These are phyloP conservation scores for Incumbomyces lentus DNA, from an alignment of 2,329 filamentous ascomycete genomes.

Conservation along the genomic window DNA sequence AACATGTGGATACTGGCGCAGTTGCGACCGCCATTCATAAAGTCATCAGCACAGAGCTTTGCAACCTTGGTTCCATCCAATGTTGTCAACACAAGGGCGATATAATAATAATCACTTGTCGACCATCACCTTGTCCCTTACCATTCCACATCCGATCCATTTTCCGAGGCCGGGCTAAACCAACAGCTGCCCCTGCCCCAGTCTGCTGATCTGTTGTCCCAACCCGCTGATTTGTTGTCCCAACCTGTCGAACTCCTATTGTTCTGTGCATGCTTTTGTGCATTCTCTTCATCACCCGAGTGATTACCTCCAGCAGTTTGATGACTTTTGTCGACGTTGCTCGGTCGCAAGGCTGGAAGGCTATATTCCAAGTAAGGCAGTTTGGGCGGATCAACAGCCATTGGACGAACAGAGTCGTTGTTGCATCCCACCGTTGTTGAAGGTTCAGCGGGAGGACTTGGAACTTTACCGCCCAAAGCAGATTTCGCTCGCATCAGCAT, in stretches of 20 bases:
- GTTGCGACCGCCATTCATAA: too few species aligned
- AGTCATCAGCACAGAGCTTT: too few species aligned
- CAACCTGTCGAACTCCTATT: background rate
- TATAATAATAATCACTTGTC: too few species aligned
- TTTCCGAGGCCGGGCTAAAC: too few species aligned
- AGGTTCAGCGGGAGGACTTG: constrained; percentile 9
- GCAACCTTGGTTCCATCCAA: too few species aligned
- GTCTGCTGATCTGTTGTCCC: too few species aligned
- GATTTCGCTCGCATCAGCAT: constrained; percentile 12
- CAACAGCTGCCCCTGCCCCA: too few species aligned
- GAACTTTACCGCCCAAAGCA: constrained; percentile 8
- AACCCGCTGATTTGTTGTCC: background rate
- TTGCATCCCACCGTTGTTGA: background rate
- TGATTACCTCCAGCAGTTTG: background rate
- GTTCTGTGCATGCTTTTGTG: background rate
- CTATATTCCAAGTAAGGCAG: constrained; percentile 13
- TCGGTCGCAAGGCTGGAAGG: constrained; percentile 10
- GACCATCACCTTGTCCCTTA: too few species aligned
- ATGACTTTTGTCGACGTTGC: background rate
- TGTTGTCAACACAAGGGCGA: too few species aligned
- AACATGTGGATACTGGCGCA: too few species aligned
- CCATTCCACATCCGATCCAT: too few species aligned
- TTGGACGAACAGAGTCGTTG: constrained; percentile 7
- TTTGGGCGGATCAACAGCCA: constrained; percentile 13
- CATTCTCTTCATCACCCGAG: background rate